Conservation (phyloP, 2,329 filamentous ascomycete species). For the Fusarium hainanense region DNA sequence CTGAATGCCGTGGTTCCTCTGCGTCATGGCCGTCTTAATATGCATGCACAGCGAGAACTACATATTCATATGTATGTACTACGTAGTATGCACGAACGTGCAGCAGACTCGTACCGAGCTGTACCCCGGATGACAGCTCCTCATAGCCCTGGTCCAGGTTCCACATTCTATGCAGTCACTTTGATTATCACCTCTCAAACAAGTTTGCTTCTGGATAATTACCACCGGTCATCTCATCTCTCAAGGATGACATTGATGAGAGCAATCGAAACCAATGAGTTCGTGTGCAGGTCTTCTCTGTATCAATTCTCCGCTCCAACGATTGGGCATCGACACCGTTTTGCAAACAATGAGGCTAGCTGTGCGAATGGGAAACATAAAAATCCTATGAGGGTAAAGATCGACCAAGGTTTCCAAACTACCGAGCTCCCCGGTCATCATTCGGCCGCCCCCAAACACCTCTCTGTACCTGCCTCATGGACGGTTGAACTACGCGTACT, state of each 20-base stretch:
- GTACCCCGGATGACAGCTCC: conserved; percentile 42
- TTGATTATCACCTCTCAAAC: conserved; percentile 39
- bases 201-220: conserved; percentile 26
- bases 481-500: not conserved
- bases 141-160: conserved; percentile 22
- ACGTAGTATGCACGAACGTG: not conserved
- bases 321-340: conserved; percentile 15
- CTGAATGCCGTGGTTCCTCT: not conserved
- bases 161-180: conserved; percentile 37
- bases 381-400: conserved; percentile 18
- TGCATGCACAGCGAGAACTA: conserved; percentile 24
- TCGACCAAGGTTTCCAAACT: conserved; percentile 17
- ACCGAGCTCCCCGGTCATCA: conserved; percentile 14
- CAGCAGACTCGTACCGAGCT: conserved; percentile 28
- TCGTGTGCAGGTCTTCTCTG: not conserved
- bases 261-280: not conserved
- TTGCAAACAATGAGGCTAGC: not conserved
- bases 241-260: not conserved
- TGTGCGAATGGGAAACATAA: not conserved
- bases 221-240: conserved; percentile 1
- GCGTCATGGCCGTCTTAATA: not conserved
- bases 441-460: conserved; percentile 17
- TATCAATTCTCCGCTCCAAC: conserved; percentile 5
- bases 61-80: not conserved
- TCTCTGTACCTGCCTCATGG: not conserved